Base-by-base conservation (phyloP, 805 yeast species). In the Yamadazyma endophytica region DNA sequence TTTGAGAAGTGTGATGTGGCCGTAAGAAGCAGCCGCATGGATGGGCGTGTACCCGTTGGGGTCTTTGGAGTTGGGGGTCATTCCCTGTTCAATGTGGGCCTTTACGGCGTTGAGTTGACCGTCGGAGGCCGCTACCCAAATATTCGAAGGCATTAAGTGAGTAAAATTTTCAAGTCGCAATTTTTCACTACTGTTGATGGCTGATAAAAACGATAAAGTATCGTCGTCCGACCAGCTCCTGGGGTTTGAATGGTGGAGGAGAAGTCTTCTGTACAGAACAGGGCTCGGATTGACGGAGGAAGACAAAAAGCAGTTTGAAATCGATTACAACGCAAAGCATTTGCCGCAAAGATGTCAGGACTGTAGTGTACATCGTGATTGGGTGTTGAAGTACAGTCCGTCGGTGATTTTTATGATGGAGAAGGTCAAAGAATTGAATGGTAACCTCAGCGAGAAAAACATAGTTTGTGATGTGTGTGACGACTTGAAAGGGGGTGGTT, bases 21-120 rank as follows among this genome's bases (percentile, higher is more conserved):
- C 90, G 56, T 92, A 92, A 1, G 97, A 82, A 2, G 94, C 95
- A 1, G 98, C 97, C 1, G 99, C 99, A 55, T 92, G 99, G 9
- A 92, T 71, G 5, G 98, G 95, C 0, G 97, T 90, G 58, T 94
- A 92, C 1, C 99, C 99, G 48, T 89, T 86, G 1, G 85, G 83
- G 55, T 92, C 99, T 40, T 80, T 76, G 5, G 82, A 72, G 49
- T 86, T 82, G 3, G 96, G 75, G 3, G 79, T 68, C 41, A 63
- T 66, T 0, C 80, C 82, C 0, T 70, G 46, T 8, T 57, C 64
- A 6, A 92, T 58, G 32, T 67, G 62, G 9, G 66, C 42, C 40
- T 78, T 73, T 5, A 92, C 96, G 6, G 68, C 48, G 2, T 62
- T 69, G 3, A 71, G 36, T 39, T 80, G 75, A 46, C 86, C 82